These are phyloP conservation scores for Isatis lusitanica DNA, from an alignment of 441 rosid genomes.

Conservation along the genomic window DNA sequence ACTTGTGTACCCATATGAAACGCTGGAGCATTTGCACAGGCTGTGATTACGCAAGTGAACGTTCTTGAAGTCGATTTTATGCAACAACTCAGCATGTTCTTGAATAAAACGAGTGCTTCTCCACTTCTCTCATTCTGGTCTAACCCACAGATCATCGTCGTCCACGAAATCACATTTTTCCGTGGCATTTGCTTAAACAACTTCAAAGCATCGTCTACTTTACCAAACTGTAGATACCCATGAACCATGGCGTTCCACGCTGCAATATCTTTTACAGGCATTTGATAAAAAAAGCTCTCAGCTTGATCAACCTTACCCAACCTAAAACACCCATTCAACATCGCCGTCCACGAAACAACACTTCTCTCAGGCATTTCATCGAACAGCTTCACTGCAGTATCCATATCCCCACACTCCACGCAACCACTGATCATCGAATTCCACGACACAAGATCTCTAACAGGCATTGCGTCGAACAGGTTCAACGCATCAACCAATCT, in stretches of 20 bases:
- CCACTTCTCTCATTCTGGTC: conserved; percentile 43
- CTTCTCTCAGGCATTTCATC: conserved; percentile 70
- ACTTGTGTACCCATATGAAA: conserved; percentile 47
- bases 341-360: conserved; percentile 74
- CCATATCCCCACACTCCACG: conserved; percentile 57
- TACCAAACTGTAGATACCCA: conserved; percentile 56
- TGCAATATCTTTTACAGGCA: conserved; percentile 48
- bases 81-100: conserved; percentile 42
- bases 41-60: conserved; percentile 42
- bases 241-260: conserved; percentile 65
- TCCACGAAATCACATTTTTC: conserved; percentile 59
- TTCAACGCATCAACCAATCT: conserved; percentile 47
- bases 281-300: conserved; percentile 44
- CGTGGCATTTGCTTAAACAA: conserved; percentile 49
- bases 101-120: conserved; percentile 44
- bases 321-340: conserved; percentile 63
- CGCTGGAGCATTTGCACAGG: conserved; percentile 48
- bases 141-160: conserved; percentile 59
- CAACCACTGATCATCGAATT: conserved; percentile 66
- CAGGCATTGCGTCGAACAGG: conserved; percentile 44
- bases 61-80: conserved; percentile 46
- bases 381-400: conserved; percentile 48
- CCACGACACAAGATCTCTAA: conserved; percentile 51
- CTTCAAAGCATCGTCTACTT: conserved; percentile 43
- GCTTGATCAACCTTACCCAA: conserved; percentile 46